phyloP scores from a whole-genome alignment of 2,329 filamentous ascomycete species.

The Davidsoniella eucalypti region DNA sequence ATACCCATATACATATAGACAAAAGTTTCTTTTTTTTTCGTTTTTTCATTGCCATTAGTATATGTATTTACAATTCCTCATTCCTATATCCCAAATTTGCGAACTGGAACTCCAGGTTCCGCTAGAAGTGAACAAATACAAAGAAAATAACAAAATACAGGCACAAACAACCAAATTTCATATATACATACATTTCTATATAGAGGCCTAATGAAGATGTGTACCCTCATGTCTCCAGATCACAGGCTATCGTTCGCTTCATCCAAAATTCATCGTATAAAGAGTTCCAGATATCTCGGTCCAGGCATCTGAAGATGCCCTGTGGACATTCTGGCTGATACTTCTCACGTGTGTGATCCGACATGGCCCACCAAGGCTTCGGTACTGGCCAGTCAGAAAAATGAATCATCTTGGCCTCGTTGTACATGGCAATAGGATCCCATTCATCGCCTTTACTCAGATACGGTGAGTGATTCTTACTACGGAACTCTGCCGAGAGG shows the following conservation, averaged over 20 bases:
- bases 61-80: no score
- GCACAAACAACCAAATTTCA: no score
- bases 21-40: not conserved
- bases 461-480: constrained; percentile 29
- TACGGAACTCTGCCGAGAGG: constrained; percentile 44
- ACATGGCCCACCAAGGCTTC: constrained; percentile 32
- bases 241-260: not conserved
- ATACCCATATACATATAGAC: not conserved
- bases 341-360: constrained; percentile 3
- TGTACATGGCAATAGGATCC: constrained; percentile 35
- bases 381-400: constrained; percentile 58
- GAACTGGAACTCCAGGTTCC: no score
- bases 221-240: not conserved
- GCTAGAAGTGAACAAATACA: no score
- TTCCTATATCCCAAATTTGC: no score
- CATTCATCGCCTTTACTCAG: constrained; percentile 27
- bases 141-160: no score
- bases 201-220: no score
- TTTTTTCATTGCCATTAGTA: not conserved
- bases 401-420: constrained; percentile 49
- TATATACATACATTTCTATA: not conserved
- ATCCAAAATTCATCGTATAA: not conserved
- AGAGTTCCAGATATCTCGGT: not conserved
- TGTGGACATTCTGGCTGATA: constrained; percentile 13
- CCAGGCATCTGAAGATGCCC: not conserved